Evolutionary conservation across 2,329 filamentous ascomycete species (phyloP).

Genomic region (Ceratocystis huliohia): DNA sequence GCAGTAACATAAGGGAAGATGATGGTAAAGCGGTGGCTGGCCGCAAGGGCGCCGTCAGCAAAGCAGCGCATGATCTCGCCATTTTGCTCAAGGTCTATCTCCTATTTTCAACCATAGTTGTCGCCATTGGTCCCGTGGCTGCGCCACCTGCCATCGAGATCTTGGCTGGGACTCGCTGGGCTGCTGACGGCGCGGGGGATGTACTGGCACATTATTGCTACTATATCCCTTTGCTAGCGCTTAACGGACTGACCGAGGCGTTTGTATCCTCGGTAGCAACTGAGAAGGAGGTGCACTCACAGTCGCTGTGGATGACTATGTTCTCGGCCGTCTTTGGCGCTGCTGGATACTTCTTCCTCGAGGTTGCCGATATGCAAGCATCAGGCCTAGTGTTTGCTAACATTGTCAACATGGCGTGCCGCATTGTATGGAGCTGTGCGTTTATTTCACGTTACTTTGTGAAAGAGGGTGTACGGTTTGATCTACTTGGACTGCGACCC

Average conservation of each 20-base stretch:
- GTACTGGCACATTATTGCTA: slow-evolving; percentile 75
- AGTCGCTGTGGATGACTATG: slow-evolving; percentile 70
- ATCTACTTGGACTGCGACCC: slow-evolving; percentile 34
- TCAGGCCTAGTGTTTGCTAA: slow-evolving; percentile 76
- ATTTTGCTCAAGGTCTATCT: slow-evolving; percentile 60
- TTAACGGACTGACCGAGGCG: slow-evolving; percentile 84
- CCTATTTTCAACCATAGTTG: slow-evolving; percentile 56
- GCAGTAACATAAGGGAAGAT: background rate
- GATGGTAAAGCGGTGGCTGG: slow-evolving; percentile 13
- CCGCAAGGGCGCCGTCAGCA: slow-evolving; percentile 28
- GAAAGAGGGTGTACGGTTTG: slow-evolving; percentile 33
- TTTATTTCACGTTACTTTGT: slow-evolving; percentile 60
- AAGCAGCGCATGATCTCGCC: slow-evolving; percentile 42
- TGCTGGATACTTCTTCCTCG: slow-evolving; percentile 62
- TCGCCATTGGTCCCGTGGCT: slow-evolving; percentile 60
- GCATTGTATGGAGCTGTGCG: slow-evolving; percentile 64
- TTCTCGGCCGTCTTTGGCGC: slow-evolving; percentile 67
- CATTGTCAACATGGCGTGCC: slow-evolving; percentile 73
- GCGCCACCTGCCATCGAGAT: slow-evolving; percentile 61
- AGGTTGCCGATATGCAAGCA: slow-evolving; percentile 57
- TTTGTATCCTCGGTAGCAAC: slow-evolving; percentile 83
- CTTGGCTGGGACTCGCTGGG: slow-evolving; percentile 68
- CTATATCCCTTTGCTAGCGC: slow-evolving; percentile 81
- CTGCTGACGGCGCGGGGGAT: slow-evolving; percentile 54
- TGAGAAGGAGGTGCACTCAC: slow-evolving; percentile 57